Percentiles rank a stretch among this genome's conserved stretches.
Evolutionary conservation across 352 stramenopile genomes (phyloP).

Genomic region (Phytophthora pisi): DNA sequence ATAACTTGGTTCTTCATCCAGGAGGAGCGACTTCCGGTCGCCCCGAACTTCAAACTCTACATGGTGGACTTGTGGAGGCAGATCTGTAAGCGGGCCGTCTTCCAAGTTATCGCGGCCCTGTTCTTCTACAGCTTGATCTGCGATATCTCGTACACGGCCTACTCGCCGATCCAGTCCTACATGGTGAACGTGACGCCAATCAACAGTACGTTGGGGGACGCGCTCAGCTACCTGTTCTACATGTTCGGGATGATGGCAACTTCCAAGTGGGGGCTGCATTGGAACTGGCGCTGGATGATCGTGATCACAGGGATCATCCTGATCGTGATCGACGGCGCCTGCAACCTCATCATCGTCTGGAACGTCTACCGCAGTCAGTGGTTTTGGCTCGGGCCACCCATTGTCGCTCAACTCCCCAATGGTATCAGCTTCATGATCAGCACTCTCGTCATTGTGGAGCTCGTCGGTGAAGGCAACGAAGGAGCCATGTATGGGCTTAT

Average conservation of each 20-base stretch:
- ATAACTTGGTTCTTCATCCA: slow-evolving; percentile 54
- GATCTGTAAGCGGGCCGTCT: slow-evolving; percentile 47
- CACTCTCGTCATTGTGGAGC: slow-evolving; percentile 46
- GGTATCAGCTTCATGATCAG: slow-evolving; percentile 51
- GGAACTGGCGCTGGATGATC: slow-evolving; percentile 52
- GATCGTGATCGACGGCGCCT: slow-evolving; percentile 35
- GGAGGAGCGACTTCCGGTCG: slow-evolving; percentile 21
- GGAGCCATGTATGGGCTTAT: slow-evolving; percentile 53
- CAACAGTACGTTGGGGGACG: slow-evolving; percentile 36
- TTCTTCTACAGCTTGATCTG: slow-evolving; percentile 43
- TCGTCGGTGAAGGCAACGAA: slow-evolving; percentile 53
- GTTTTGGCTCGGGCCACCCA: slow-evolving; percentile 49
- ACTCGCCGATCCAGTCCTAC: slow-evolving; percentile 38
- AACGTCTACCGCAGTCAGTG: slow-evolving; percentile 48
- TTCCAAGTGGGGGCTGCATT: slow-evolving; percentile 46
- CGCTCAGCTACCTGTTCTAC: slow-evolving; percentile 36
- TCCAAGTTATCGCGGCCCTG: slow-evolving; percentile 49
- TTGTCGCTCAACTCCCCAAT: slow-evolving; percentile 40
- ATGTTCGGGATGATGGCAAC: slow-evolving; percentile 42
- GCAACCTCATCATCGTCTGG: slow-evolving; percentile 45
- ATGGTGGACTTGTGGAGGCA: slow-evolving; percentile 39
- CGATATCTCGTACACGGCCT: slow-evolving; percentile 34
- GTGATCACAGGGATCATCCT: slow-evolving; percentile 31
- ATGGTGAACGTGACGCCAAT: slow-evolving; percentile 37
- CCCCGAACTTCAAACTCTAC: slow-evolving; percentile 39